These are phyloP conservation scores for Cladobotryum protrusum DNA, from an alignment of 2,329 filamentous ascomycete genomes.

Conservation along the genomic window DNA sequence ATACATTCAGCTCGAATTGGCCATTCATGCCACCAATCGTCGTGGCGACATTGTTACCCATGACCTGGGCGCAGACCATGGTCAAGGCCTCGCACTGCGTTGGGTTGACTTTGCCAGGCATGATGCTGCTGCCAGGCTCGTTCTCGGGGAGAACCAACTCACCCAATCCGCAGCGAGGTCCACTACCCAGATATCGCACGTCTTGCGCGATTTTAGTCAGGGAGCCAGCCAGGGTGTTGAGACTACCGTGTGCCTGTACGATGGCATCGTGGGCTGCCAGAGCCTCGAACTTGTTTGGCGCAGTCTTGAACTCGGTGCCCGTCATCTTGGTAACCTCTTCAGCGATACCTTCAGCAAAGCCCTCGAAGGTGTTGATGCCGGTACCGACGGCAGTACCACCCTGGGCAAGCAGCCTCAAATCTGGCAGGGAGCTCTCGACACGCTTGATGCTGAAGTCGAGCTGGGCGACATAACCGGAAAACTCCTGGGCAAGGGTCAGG, in stretches of 20 bases:
- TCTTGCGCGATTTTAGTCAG: slow-evolving; percentile 98
- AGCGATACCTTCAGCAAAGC: slow-evolving; percentile 90
- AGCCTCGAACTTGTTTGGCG: slow-evolving; percentile 98
- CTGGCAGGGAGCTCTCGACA: slow-evolving; percentile 73
- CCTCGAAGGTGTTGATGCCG: slow-evolving; percentile 93
- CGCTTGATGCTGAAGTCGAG: slow-evolving; percentile 86
- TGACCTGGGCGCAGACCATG: slow-evolving; percentile 96
- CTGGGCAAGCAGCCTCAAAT: slow-evolving; percentile 82
- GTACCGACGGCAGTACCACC: slow-evolving; percentile 96
- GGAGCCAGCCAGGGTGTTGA: slow-evolving; percentile 87
- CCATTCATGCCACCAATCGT: slow-evolving; percentile 96
- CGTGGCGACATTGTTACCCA: slow-evolving; percentile 91
- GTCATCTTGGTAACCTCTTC: slow-evolving; percentile 89
- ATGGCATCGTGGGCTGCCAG: slow-evolving; percentile 93
- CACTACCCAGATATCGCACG: slow-evolving; percentile 92
- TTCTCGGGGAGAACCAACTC: slow-evolving; percentile 94
- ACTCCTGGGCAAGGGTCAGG: slow-evolving; percentile 91
- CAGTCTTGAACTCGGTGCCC: slow-evolving; percentile 87
- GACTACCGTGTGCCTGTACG: slow-evolving; percentile 84
- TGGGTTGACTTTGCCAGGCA: slow-evolving; percentile 99
- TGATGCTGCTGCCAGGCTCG: slow-evolving; percentile 95
- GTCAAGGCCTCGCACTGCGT: slow-evolving; percentile 97
- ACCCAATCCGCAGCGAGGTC: slow-evolving; percentile 89
- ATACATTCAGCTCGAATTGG: slow-evolving; percentile 98
- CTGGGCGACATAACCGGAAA: slow-evolving; percentile 95